Conservation (phyloP, 768 basidiomycete species). For the Hydnum rufescens region DNA sequence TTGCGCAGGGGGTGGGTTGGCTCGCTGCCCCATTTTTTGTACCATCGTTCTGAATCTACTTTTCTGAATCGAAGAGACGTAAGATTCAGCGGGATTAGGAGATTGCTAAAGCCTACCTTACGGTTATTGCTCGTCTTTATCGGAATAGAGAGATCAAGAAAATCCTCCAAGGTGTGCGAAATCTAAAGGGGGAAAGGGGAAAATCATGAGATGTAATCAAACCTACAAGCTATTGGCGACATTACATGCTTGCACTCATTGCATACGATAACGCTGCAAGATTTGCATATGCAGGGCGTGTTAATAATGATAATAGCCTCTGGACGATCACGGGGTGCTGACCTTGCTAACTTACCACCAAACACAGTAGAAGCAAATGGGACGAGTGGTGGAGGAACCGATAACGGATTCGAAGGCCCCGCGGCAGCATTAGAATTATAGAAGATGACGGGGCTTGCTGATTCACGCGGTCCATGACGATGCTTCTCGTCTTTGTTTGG, state of each 20-base stretch:
- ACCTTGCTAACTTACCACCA: slow-evolving; percentile 47
- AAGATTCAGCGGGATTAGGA: slow-evolving; percentile 18
- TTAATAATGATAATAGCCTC: neutral
- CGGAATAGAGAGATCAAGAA: slow-evolving; percentile 80
- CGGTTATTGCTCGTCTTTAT: slow-evolving; percentile 66
- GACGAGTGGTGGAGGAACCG: slow-evolving; percentile 18
- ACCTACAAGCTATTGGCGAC: slow-evolving; percentile 3
- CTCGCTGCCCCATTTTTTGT: no score
- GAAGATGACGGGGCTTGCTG: neutral
- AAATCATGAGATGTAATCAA: neutral
- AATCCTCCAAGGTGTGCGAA: slow-evolving; percentile 83
- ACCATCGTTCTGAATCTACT: slow-evolving; percentile 45
- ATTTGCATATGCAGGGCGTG: neutral
- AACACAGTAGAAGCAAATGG: slow-evolving; percentile 84
- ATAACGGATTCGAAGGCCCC: neutral
- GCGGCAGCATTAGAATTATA: neutral
- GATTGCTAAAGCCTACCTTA: slow-evolving; percentile 22
- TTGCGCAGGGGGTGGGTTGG: no score
- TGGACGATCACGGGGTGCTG: neutral
- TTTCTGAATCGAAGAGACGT: no score
- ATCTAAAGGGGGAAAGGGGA: slow-evolving; percentile 15
- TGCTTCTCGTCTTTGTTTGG: slow-evolving; percentile 11
- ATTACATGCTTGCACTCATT: slow-evolving; percentile 77
- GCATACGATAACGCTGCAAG: slow-evolving; percentile 72
- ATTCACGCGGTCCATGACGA: neutral